These are phyloP conservation scores for Orbilia oligospora DNA, from an alignment of 2,329 filamentous ascomycete species.

Conservation along the genomic window DNA sequence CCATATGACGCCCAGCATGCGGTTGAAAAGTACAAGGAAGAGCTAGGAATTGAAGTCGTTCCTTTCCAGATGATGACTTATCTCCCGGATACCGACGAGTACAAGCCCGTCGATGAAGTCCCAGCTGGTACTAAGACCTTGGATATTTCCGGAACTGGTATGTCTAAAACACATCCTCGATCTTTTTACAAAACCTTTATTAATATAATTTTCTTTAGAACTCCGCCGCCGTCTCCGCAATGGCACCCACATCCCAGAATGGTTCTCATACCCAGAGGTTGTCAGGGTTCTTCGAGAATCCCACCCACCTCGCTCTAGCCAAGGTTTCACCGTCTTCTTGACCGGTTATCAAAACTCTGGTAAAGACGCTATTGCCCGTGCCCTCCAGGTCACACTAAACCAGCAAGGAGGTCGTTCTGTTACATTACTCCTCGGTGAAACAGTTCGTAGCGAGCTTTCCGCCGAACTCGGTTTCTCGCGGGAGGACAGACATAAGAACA, in stretches of 20 bases:
- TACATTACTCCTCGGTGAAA: slow-evolving; percentile 94
- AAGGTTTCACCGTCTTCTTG: slow-evolving; percentile 98
- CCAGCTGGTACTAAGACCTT: slow-evolving; percentile 84
- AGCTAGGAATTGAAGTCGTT: slow-evolving; percentile 98
- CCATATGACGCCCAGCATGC: slow-evolving; percentile 97
- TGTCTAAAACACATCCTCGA: background rate
- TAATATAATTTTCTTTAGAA: slow-evolving; percentile 70
- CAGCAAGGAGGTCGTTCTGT: slow-evolving; percentile 97
- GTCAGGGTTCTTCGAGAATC: slow-evolving; percentile 96
- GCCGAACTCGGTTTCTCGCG: slow-evolving; percentile 95
- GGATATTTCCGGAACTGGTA: slow-evolving; percentile 81
- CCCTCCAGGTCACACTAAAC: slow-evolving; percentile 96
- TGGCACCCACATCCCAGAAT: slow-evolving; percentile 95
- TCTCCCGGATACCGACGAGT: slow-evolving; percentile 96
- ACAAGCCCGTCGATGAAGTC: slow-evolving; percentile 92
- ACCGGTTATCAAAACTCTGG: slow-evolving; percentile 97
- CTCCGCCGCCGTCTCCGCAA: slow-evolving; percentile 91
- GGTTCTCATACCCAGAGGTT: slow-evolving; percentile 99
- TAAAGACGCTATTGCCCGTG: slow-evolving; percentile 96
- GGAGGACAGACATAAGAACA: slow-evolving; percentile 93
- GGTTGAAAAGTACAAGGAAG: slow-evolving; percentile 94
- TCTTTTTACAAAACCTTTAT: background rate
- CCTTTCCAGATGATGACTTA: slow-evolving; percentile 99
- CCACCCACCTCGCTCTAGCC: slow-evolving; percentile 88
- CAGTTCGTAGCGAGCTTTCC: slow-evolving; percentile 91